Evolutionary conservation across 805 yeast genomes (phyloP), one percentile per base, ranked within the genome.

Genomic region (Saccharomycopsis babjevae): DNA sequence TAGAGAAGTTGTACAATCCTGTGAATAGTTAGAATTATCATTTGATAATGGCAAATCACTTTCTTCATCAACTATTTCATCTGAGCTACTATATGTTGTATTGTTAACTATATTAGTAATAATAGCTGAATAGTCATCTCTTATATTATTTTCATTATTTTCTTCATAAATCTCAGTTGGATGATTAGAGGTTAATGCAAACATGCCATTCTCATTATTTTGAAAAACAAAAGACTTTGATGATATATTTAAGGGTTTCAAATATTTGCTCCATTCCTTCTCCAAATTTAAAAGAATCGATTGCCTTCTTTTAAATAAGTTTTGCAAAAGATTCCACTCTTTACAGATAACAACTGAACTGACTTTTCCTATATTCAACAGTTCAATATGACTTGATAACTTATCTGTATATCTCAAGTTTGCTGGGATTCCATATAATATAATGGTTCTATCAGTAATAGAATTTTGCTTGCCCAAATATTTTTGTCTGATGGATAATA

Each of bases 371-470:
- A 92, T 85, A 34, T 86, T 85, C 42, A 93, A 75, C 10, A 81
- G 79, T 67, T 90, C 94, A 30, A 93, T 84, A 68, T 89, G 94
- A 42, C 83, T 79, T 61, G 82, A 84, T 66, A 93, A 73, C 15
- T 82, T 83, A n/a, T 78, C 78, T 66, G 84, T 91, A 61, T 83
- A 85, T 58, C 97, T 78, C 50, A 92, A 74, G 55, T 85, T 84
- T 0, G 88, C 85, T 0, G 98, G 97, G 4, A 93, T 89, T 0
- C 98, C 98, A 42, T 93, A 84, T 15, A 93, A 71, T 61, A 93
- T 76, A 50, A 94, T 85, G 0, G 98, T 94, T 70, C 97, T 79
- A 76, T 93, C 98, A 0, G 98, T 89, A 62, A 93, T 79, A 10
- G 96, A 85, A 69, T 87, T 87, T 70, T 92, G 97, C 64, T 80